Base-by-base conservation (phyloP, 1,139 yeast species). In the Geotrichum carabidarum region DNA sequence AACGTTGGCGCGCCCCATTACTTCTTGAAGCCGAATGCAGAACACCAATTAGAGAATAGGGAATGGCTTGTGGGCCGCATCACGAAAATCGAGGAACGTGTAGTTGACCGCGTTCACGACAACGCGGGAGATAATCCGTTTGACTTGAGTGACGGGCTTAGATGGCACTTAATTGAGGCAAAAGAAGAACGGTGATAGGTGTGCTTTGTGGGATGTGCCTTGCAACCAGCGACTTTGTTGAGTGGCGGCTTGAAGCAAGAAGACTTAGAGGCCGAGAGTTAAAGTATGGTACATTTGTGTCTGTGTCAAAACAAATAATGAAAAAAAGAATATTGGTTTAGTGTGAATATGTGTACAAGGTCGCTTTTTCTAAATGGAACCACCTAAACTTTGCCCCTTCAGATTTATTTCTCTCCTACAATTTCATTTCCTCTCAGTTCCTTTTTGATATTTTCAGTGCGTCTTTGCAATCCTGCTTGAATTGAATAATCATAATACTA, bases 1-100 rank as follows among this genome's bases (percentile, higher is more conserved):
- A 86, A 86, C 62, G 78, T 84, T 48, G 93, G 89, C 0, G 84
- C 90, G 0, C 91, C 93, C 0, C 91, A 86, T 65, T 85, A 78
- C 65, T 83, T 86, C 63, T 71, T 87, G 61, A 77, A 80, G 55
- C 75, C 74, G 42, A 62, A 63, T 53, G 61, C 62, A 6, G 65
- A 67, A 31, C 68, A 62, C 58, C 75, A 54, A 63, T 68, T 59
- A 69, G 68, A 48, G 70, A 60, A 60, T 42, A 63, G 83, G 53
- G 94, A 86, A 60, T 87, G 93, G 88, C 73, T 86, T 62, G 84
- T 87, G 31, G 91, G 85, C 0, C 71, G 85, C 47, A 80, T 86
- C 11, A 64, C 71, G 9, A 68, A 67, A 22, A 77, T 87, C 44
- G 78, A 75, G 54, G 80, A 80, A 60, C 71, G 68, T 9, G 63